phyloP scores from a whole-genome alignment of 257 asterid genomes.

The Fraxinus americana region DNA sequence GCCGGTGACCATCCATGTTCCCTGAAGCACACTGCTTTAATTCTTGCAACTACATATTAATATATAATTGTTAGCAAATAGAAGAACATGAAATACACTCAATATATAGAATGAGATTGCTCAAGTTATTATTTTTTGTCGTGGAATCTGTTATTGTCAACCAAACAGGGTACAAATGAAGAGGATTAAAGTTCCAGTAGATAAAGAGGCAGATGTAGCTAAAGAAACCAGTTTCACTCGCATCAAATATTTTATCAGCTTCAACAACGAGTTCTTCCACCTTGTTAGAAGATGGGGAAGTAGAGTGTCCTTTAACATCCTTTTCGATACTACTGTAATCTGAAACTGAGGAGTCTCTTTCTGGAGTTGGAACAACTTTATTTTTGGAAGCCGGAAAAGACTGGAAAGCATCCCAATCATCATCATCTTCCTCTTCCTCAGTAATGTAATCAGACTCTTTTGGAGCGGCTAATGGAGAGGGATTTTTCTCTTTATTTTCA shows the following conservation, averaged over 20 bases:
- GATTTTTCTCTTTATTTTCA: constrained; percentile 35
- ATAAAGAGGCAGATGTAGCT: not conserved
- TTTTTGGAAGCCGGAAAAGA: constrained; percentile 77
- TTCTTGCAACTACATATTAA: constrained; percentile 78
- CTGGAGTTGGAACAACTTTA: constrained; percentile 51
- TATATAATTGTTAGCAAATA: constrained; percentile 28
- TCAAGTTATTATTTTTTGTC: not conserved
- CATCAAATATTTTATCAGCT: constrained; percentile 8
- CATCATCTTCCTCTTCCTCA: constrained; percentile 64
- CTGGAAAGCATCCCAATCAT: constrained; percentile 98
- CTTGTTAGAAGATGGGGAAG: constrained; percentile 34
- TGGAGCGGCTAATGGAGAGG: constrained; percentile 41
- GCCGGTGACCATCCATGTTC: constrained; percentile 67
- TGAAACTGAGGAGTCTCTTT: constrained; percentile 33
- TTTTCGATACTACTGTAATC: constrained; percentile 21
- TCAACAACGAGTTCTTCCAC: constrained; percentile 26
- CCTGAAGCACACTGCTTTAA: constrained; percentile 84
- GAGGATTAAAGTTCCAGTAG: not conserved
- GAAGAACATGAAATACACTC: constrained; percentile 5
- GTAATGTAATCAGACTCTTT: constrained; percentile 38
- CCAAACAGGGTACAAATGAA: not conserved
- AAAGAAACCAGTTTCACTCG: not conserved
- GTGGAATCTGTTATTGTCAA: not conserved
- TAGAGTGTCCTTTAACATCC: constrained; percentile 30
- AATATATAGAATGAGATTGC: not conserved